Percentiles rank a stretch among this genome's conserved stretches.
Evolutionary conservation across 1,284 basidiomycete species (phyloP).

Genomic region (Heterobasidion annosum): DNA sequence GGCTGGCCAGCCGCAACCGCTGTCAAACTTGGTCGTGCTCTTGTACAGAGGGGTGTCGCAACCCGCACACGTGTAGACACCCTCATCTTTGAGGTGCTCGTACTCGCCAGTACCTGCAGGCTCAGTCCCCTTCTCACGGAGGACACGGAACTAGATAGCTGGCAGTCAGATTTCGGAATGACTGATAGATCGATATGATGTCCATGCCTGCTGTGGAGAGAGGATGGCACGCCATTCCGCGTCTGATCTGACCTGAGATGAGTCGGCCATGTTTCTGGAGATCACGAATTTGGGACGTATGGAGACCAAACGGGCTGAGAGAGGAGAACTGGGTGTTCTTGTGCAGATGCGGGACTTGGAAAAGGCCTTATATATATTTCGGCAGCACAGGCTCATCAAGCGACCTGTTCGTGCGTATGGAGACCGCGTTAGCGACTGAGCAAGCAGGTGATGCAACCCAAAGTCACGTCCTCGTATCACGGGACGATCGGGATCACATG

Average conservation of each 20-base stretch:
- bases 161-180: not conserved
- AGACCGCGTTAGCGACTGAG: too few species aligned
- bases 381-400: not conserved
- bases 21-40: slow-evolving; percentile 86
- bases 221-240: slow-evolving; percentile 84
- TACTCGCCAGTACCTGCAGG: slow-evolving; percentile 69
- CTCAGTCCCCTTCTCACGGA: slow-evolving; percentile 88
- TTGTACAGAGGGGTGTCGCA: slow-evolving; percentile 75
- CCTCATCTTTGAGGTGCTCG: slow-evolving; percentile 56
- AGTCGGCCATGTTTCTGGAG: slow-evolving; percentile 7
- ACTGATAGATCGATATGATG: not conserved
- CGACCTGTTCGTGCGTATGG: not conserved
- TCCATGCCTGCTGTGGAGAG: slow-evolving; percentile 68
- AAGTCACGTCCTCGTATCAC: not conserved
- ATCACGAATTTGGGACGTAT: not conserved
- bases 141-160: slow-evolving; percentile 63
- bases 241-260: slow-evolving; percentile 48
- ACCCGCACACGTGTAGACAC: slow-evolving; percentile 69
- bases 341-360: too few species aligned
- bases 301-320: not conserved
- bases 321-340: not conserved
- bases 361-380: too few species aligned
- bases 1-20: slow-evolving; percentile 95
- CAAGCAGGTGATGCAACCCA: not conserved
- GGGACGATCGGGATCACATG: not conserved